Percentiles rank a stretch among this genome's conserved stretches.
Evolutionary conservation across 129 eudicot species (phyloP).

Genomic region (Daucus carota): DH1_v3.0 NC_030382.2:40639001-40639500

Average conservation of each 20-base stretch:
- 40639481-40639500: neutral
- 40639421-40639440: neutral
- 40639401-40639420: conserved; percentile 46
- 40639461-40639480: neutral
- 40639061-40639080: neutral
- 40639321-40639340: conserved; percentile 62
- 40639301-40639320: conserved; percentile 80
- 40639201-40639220: conserved; percentile 58
- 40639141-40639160: conserved; percentile 70
- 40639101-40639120: conserved; percentile 8
- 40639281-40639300: conserved; percentile 79
- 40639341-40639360: conserved; percentile 11
- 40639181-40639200: conserved; percentile 76
- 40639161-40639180: conserved; percentile 28
- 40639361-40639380: conserved; percentile 25
- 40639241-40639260: conserved; percentile 30
- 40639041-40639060: neutral
- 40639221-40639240: conserved; percentile 71
- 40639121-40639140: conserved; percentile 82
- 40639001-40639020: too few species aligned
- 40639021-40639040: neutral
- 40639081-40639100: neutral
- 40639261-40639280: conserved; percentile 57
- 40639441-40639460: neutral
- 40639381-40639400: conserved; percentile 56